Evolutionary conservation across 441 rosid genomes (phyloP), one percentile per base, ranked within the genome.

Genomic region (Corymbia calophylla): DNA sequence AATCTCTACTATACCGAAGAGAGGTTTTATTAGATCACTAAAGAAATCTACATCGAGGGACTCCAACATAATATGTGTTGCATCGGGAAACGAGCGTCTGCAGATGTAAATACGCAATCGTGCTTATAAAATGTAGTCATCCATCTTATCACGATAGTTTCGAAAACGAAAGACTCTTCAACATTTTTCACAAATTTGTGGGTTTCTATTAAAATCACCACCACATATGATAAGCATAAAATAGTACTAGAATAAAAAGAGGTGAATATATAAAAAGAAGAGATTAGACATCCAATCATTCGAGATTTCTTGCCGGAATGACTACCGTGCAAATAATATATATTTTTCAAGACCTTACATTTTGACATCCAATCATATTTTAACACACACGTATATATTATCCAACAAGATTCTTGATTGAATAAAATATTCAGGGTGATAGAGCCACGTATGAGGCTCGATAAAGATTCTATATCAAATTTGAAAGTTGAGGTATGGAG

Each of bases 21-120:
- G 6, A 58, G n/a, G 10, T 25, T 9, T 0, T 10, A 0, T 25
- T 0, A 10, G 0, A 39, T 39, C 44, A 39, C 44, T 39, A 39
- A 39, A 39, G 44, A 39, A 39, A 39, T 39, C 44, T 39, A 39
- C 44, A 39, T 39, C 5, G 44, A 39, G 44, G 44, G 5, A 39
- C 44, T 39, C 44, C 29, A 10, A n/a, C 64, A 25, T 25, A 58
- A 5, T 11, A 5, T 1, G 1, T 1, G 1, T 35, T 1, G 0
- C 1, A 8, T 1, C 0, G 3, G 82, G 11, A 35, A 39, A 73
- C 14, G 9, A 27, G 0, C 29, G 1, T 39, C 29, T 9, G 6
- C 5, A 0, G 21, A 5, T 10, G 39, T 6, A 11, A 73, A 10
- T 25, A 35, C 21, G 5, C 8, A 21, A 7, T 21, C 16, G 8